Evolutionary conservation across 768 basidiomycete species (phyloP).

Genomic region (Termitomyces bulborhizus): DNA sequence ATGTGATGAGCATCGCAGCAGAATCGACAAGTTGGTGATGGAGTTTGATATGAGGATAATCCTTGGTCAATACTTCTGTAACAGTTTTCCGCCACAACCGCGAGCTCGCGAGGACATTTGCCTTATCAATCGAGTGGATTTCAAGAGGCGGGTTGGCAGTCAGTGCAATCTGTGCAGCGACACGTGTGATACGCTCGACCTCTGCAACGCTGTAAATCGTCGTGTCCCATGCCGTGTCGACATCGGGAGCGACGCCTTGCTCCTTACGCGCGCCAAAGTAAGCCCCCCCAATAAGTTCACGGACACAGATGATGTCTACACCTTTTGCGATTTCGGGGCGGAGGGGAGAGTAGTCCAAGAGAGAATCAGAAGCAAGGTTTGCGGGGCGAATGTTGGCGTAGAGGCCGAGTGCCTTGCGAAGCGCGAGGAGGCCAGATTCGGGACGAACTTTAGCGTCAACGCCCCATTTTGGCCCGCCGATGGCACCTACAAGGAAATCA

Average conservation of each 20-base stretch:
- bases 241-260: conserved; percentile 58
- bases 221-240: conserved; percentile 80
- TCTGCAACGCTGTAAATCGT: conserved; percentile 91
- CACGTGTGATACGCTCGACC: conserved; percentile 90
- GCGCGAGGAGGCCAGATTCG: conserved; percentile 80
- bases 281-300: conserved; percentile 93
- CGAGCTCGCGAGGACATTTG: conserved; percentile 94
- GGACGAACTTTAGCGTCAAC: conserved; percentile 84
- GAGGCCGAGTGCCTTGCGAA: conserved; percentile 90
- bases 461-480: conserved; percentile 99
- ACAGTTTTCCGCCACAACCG: conserved; percentile 94
- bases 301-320: conserved; percentile 87
- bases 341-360: conserved; percentile 84
- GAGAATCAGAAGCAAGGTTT: conserved; percentile 87
- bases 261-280: conserved; percentile 96
- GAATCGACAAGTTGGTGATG: conserved; percentile 95
- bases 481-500: conserved; percentile 56
- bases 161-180: conserved; percentile 90
- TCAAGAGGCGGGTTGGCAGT: conserved; percentile 76
- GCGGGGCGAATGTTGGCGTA: conserved; percentile 99
- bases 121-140: conserved; percentile 96
- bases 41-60: conserved; percentile 83
- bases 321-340: conserved; percentile 78
- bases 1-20: conserved; percentile 92
- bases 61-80: conserved; percentile 71